phyloP scores from a whole-genome alignment of 139 green algal genomes.

The Astrephomene gubernaculifera region DNA sequence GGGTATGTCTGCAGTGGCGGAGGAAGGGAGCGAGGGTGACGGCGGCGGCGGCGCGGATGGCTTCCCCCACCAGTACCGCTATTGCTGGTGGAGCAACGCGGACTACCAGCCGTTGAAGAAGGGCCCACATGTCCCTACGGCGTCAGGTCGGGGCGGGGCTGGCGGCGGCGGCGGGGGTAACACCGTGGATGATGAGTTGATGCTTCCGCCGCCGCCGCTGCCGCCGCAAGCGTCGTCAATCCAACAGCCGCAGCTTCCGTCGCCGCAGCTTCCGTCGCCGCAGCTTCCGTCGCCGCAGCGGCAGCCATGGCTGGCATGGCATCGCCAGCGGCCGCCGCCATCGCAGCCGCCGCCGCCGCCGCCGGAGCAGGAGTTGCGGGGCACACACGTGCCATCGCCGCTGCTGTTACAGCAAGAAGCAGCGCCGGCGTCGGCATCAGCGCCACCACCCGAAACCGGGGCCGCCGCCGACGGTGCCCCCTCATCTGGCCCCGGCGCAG shows the following conservation, averaged over 20 bases:
- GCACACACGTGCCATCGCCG: not conserved
- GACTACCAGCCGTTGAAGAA: not conserved
- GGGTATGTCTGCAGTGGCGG: not conserved
- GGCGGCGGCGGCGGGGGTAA: too few relatives aligned
- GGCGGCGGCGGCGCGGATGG: not conserved
- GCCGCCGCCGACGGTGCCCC: too few relatives aligned
- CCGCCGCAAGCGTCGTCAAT: too few relatives aligned
- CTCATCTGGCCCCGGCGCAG: too few relatives aligned
- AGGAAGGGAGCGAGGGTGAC: not conserved
- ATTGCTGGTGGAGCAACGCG: conserved; percentile 37
- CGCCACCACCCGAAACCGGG: too few relatives aligned
- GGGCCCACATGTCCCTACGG: too few relatives aligned
- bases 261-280: not conserved
- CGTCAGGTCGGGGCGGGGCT: too few relatives aligned
- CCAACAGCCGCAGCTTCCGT: not conserved
- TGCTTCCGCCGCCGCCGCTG: too few relatives aligned
- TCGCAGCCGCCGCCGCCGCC: not conserved
- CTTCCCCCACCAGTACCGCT: conserved; percentile 17
- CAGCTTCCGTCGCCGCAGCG: too few relatives aligned
- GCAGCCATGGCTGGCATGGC: too few relatives aligned
- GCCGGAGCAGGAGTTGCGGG: not conserved
- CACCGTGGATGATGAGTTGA: too few relatives aligned
- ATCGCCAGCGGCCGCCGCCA: not conserved
- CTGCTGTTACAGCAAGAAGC: not conserved
- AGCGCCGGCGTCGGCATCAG: not conserved